A percentile compares a stretch with the other conserved stretches of the same genome.
Evolutionary conservation across 257 asterid genomes (phyloP).

Genomic region (Lithospermum erythrorhizon): DNA sequence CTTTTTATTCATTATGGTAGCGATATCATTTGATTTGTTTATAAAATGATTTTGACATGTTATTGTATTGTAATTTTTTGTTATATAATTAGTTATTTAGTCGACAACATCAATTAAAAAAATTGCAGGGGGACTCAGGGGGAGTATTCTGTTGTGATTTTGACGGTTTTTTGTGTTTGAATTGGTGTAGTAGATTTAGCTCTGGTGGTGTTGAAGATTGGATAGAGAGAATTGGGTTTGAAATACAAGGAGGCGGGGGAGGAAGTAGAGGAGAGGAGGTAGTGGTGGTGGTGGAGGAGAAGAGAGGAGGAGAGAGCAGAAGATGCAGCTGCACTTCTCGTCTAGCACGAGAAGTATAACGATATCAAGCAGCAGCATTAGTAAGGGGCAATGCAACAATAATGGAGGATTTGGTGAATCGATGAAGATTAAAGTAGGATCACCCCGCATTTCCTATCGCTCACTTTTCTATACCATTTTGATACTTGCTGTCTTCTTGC

Average conservation of each 20-base stretch:
- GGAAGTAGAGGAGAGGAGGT: constrained; percentile 1
- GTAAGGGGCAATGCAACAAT: constrained; percentile 1
- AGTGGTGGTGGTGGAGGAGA: constrained; percentile 31
- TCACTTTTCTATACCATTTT: constrained; percentile 69
- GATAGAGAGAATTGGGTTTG: constrained; percentile 15
- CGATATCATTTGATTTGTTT: no score
- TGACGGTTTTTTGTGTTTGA: no score
- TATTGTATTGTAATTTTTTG: no score
- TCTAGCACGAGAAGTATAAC: constrained; percentile 99
- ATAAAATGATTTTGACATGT: no score
- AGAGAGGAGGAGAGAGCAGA: constrained; percentile 30
- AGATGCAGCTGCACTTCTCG: constrained; percentile 99
- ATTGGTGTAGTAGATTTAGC: no score
- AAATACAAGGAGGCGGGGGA: neutral
- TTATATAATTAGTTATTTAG: no score
- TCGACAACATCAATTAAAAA: no score
- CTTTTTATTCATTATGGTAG: no score
- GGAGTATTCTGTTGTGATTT: neutral
- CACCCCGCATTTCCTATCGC: constrained; percentile 80
- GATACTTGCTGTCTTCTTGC: constrained; percentile 79
- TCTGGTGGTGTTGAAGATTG: constrained; percentile 9
- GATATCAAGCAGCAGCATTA: constrained; percentile 31
- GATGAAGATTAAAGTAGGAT: constrained; percentile 91
- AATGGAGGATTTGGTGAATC: constrained; percentile 52
- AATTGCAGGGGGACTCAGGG: no score